Conservation (phyloP, 2,329 filamentous ascomycete species). For the Waltergamsia citrina region DNA sequence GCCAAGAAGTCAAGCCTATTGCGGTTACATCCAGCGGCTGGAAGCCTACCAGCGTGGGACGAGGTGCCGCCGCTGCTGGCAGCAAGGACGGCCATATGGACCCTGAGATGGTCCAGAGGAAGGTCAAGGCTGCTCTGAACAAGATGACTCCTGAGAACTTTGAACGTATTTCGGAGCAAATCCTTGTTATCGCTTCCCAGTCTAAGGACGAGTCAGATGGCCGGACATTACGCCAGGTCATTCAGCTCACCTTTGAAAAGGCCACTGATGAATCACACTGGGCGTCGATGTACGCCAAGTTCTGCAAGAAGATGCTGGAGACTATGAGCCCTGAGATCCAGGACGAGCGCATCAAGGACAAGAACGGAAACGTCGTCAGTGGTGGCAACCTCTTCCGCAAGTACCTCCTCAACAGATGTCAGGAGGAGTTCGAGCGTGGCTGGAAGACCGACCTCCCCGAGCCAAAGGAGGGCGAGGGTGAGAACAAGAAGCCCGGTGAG, state of each 20-base stretch:
- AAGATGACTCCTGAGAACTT: conserved; percentile 99
- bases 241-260: conserved; percentile 98
- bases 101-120: conserved; percentile 90
- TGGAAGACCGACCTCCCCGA: conserved; percentile 74
- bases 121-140: conserved; percentile 97
- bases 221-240: conserved; percentile 90
- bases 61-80: conserved; percentile 24
- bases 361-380: conserved; percentile 76
- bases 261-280: conserved; percentile 97
- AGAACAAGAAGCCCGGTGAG: conserved; percentile 51
- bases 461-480: conserved; percentile 15
- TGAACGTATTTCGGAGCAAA: conserved; percentile 88
- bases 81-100: conserved; percentile 53
- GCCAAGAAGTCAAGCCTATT: conserved; percentile 74
- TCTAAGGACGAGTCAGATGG: conserved; percentile 94
- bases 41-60: conserved; percentile 71
- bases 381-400: conserved; percentile 96
- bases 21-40: conserved; percentile 66
- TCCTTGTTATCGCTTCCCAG: conserved; percentile 83
- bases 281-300: conserved; percentile 98
- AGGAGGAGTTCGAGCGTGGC: conserved; percentile 96
- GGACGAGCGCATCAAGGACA: conserved; percentile 91
- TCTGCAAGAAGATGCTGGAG: conserved; percentile 94
- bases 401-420: conserved; percentile 95
- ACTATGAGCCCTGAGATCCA: conserved; percentile 92